A percentile compares a stretch with the other conserved stretches of the same genome.
These are phyloP conservation scores for Elaeis oleifera DNA, from an alignment of 202 grass and related monocot species.

Conservation along the genomic window DNA sequence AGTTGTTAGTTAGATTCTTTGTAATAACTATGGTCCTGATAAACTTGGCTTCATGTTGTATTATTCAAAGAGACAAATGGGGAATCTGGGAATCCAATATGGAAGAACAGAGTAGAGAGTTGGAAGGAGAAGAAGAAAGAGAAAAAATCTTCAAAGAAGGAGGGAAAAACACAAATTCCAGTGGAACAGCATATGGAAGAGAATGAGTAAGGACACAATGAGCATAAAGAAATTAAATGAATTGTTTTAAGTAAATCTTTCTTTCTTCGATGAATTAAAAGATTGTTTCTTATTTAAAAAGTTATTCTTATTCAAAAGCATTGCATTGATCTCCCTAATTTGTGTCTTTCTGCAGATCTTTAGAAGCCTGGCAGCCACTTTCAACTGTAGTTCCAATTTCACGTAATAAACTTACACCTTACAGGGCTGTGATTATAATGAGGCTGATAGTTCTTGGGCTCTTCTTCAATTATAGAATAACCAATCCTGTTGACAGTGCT, in stretches of 20 bases:
- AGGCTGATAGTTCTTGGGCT: conserved; percentile 81
- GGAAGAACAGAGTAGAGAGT: conserved; percentile 94
- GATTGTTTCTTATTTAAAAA: too few relatives aligned
- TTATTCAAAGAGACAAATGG: conserved; percentile 54
- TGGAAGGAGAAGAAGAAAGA: conserved; percentile 96
- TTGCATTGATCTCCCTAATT: background rate
- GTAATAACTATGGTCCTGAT: conserved; percentile 10
- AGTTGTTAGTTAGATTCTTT: background rate
- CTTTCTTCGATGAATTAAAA: too few relatives aligned
- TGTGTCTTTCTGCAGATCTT: background rate
- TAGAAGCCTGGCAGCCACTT: conserved; percentile 70
- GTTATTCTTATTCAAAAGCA: too few relatives aligned
- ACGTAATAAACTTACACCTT: conserved; percentile 96
- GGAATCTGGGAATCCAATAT: conserved; percentile 91
- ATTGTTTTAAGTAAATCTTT: background rate
- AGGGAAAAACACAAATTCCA: conserved; percentile 50
- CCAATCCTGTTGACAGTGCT: conserved; percentile 84
- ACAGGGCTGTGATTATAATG: conserved; percentile 92
- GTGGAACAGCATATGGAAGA: conserved; percentile 86
- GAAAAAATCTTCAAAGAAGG: conserved; percentile 64
- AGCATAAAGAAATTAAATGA: background rate
- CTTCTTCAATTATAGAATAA: conserved; percentile 98
- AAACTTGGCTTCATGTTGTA: conserved; percentile 3
- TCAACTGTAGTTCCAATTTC: conserved; percentile 81
- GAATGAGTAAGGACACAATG: conserved; percentile 55